Conservation (phyloP, 768 basidiomycete species). For the Suillus placidus region DNA sequence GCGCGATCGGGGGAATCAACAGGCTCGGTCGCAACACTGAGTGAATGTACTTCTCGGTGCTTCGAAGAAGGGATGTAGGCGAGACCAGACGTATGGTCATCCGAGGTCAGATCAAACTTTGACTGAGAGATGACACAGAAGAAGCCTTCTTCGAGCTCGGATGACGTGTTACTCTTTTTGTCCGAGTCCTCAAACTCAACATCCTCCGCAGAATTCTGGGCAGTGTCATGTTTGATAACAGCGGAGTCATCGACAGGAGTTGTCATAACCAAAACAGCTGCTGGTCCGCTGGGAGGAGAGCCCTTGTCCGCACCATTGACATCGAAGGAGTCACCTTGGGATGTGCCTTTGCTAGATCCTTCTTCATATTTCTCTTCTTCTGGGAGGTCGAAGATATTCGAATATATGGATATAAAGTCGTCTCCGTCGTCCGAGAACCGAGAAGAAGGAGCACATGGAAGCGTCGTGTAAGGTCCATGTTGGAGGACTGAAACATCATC, state of each 20-base stretch:
- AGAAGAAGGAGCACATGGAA: background rate
- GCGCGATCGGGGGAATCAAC: background rate
- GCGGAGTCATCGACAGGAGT: background rate
- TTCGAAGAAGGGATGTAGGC: slow-evolving; percentile 3
- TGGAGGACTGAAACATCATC: background rate
- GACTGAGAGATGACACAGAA: background rate
- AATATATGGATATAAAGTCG: slow-evolving; percentile 2
- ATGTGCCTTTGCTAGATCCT: background rate
- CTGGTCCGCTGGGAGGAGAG: background rate
- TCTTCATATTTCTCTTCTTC: slow-evolving; percentile 1
- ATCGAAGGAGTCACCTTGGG: background rate
- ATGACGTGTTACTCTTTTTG: background rate
- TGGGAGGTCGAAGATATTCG: slow-evolving; percentile 5
- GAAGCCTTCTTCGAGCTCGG: background rate
- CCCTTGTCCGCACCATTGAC: background rate
- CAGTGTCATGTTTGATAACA: background rate
- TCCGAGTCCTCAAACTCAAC: too few relatives aligned
- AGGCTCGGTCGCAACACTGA: background rate
- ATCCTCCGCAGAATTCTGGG: background rate
- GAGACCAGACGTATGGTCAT: background rate
- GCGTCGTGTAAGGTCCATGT: too few relatives aligned
- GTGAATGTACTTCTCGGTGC: background rate
- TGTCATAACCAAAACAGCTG: background rate
- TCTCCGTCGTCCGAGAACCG: slow-evolving; percentile 1
- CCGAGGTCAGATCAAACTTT: background rate